A percentile compares a stretch with the other conserved stretches of the same genome.
Conservation (phyloP, 495 filamentous ascomycete genomes). For the Penicillium psychrofluorescens region DNA sequence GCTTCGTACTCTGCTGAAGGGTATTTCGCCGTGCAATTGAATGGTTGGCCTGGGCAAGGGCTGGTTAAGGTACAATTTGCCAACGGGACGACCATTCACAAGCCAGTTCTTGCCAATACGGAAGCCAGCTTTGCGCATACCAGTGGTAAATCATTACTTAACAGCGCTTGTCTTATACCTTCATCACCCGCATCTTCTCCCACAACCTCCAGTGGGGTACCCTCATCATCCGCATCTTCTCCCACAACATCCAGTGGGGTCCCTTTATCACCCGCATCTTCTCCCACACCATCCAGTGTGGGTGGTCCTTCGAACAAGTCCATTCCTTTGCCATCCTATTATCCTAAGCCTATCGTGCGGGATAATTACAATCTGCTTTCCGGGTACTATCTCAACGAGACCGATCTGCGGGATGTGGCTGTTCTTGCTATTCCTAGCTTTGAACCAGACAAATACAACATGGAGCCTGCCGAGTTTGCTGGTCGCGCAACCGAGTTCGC, state of each 20-base stretch:
- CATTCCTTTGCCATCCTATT: not conserved
- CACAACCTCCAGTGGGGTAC: no score
- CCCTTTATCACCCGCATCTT: no score
- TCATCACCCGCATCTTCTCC: no score
- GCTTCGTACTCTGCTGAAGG: no score
- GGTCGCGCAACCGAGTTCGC: constrained; percentile 36
- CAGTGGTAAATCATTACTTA: not conserved
- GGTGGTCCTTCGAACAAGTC: not conserved
- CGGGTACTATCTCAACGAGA: constrained; percentile 30
- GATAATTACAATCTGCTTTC: constrained; percentile 12
- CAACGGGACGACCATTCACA: not conserved
- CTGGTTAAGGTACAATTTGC: not conserved
- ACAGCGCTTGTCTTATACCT: not conserved
- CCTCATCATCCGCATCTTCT: no score
- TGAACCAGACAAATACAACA: constrained; percentile 5
- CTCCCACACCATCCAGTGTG: no score
- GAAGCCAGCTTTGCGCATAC: no score
- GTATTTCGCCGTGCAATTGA: no score
- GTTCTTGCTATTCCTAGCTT: constrained; percentile 48
- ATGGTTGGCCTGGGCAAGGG: no score
- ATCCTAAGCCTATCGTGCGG: constrained; percentile 5
- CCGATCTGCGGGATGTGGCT: constrained; percentile 18
- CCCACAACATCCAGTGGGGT: no score
- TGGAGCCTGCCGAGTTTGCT: constrained; percentile 18
- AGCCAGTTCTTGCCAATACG: no score